Evolutionary conservation across 164 flowering plant genomes (phyloP).

Genomic region (Taxillus chinensis): DNA sequence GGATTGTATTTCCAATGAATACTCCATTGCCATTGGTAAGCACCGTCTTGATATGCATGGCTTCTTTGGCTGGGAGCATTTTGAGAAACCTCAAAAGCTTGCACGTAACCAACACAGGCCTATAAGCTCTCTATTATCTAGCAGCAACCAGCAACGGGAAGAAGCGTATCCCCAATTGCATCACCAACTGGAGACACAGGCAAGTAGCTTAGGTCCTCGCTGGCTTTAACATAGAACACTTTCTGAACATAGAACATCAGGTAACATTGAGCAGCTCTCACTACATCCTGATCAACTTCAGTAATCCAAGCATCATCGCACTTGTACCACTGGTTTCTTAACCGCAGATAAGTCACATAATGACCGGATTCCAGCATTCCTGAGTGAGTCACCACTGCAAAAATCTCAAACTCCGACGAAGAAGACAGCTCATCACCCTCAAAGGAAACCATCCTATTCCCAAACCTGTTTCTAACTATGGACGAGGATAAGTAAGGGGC

Average conservation of each 20-base stretch:
- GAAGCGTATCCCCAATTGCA: constrained; percentile 18
- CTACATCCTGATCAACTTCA: constrained; percentile 58
- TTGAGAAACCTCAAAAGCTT: not conserved
- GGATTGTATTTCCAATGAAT: not conserved
- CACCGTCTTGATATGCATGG: too few species aligned
- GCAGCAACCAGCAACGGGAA: constrained; percentile 53
- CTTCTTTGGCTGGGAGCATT: too few species aligned
- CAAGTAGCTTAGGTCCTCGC: constrained; percentile 36
- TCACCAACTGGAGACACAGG: constrained; percentile 23
- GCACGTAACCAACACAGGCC: too few species aligned
- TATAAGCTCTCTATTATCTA: constrained; percentile 3
- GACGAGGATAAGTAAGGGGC: constrained; percentile 56
- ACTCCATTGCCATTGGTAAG: not conserved
- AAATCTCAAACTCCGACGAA: constrained; percentile 50
- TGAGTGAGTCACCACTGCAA: constrained; percentile 56
- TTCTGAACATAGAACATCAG: constrained; percentile 87
- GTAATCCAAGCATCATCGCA: constrained; percentile 92
- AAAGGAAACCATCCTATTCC: constrained; percentile 48
- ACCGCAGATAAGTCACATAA: constrained; percentile 60
- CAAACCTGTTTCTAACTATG: constrained; percentile 44
- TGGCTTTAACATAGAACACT: constrained; percentile 37
- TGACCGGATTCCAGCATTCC: constrained; percentile 67
- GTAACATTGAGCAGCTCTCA: constrained; percentile 79
- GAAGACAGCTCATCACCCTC: constrained; percentile 45
- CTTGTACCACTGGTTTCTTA: constrained; percentile 75